Base-by-base conservation (phyloP, 2,329 filamentous ascomycete genomes). In the Lecanicillium sp. region DNA sequence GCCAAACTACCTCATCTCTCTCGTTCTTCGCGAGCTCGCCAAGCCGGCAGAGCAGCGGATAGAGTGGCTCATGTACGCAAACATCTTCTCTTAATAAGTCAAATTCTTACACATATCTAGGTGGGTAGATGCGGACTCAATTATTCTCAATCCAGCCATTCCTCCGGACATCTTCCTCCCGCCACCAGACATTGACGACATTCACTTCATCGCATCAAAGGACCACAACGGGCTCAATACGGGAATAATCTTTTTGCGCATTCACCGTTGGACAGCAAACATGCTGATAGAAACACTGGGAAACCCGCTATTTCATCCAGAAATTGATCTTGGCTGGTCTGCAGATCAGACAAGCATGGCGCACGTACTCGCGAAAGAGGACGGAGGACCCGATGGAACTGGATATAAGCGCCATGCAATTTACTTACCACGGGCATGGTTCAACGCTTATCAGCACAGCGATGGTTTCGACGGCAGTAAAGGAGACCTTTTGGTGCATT, bases 11-110 rank as follows among this genome's bases (percentile, higher is more conserved):
- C 22, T 36, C 18, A 9, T 36, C 33, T 36, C 33, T 36, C 25
- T 36, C 18, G 25, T 36, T 25, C n/a, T 36, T 19, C 33, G 28
- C 19, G 33, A 36, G 28, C 33, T 36, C n/a, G 33, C 33, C n/a
- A 36, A 36, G 33, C 33, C 14, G 10, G 20, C 28, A 27, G 33
- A 36, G 17, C 20, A 36, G 27, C 25, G 33, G 27, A 15, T 28
- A 27, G 33, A 36, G 17, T 25, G 22, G 22, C 22, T 25, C 22
- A 25, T 25, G 22, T 25, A 25, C 22, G 22, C 22, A n/a, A n/a
- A n/a, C n/a, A n/a, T n/a, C n/a, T n/a, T n/a, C n/a, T n/a, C n/a
- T n/a, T n/a, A n/a, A n/a, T n/a, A n/a, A n/a, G n/a, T n/a, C n/a
- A n/a, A n/a, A n/a, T n/a, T n/a, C n/a, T n/a, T n/a, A n/a, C n/a